Base-by-base conservation (phyloP, 1,284 basidiomycete species). In the Xerocomus amazonicus region DNA sequence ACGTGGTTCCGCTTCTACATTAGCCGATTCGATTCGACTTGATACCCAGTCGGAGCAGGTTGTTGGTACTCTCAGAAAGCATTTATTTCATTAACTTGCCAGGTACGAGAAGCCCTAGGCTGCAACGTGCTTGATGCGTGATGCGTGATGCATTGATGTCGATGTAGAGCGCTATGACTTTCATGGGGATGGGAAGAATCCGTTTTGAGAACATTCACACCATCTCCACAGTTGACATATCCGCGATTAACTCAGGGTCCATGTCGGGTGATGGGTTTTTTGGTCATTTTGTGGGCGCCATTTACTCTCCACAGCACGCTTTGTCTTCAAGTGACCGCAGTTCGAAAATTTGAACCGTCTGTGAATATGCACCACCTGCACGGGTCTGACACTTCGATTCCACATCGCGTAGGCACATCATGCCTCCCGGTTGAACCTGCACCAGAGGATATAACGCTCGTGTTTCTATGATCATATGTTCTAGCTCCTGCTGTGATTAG, bases 241-340 rank as follows among this genome's bases (percentile, higher is more conserved):
- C 32, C 35, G 12, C 35, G 12, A 27, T 32, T 27, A 1, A 4
- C 19, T 23, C 19, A 37, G 10, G 10, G 36, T 37, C 14, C 13
- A 23, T 23, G 9, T 26, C 19, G 36, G 36, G 12, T 38, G 10
- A 12, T 13, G 7, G 19, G 19, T 23, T 36, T 13, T 17, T 36
- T 36, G 8, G 17, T 14, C 34, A 35, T 13, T 14, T 7, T 3
- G 13, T 28, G 37, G 26, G 17, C 23, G 28, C 19, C 36, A 9
- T 17, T 45, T 48, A 48, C 44, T 39, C 55, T 48, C 28, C 40
- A 36, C 14, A 41, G 42, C 59, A 51, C 43, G 17, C 37, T 31
- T 34, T 31, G 40, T 31, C 26, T 16, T 31, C 41, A 28, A 34
- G 8, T 31, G 10, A 32, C 16, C 31, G 33, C 48, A 37, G 47